Evolutionary conservation across 148 eudicot species (phyloP).

Genomic region (Arbutus unedo): DNA sequence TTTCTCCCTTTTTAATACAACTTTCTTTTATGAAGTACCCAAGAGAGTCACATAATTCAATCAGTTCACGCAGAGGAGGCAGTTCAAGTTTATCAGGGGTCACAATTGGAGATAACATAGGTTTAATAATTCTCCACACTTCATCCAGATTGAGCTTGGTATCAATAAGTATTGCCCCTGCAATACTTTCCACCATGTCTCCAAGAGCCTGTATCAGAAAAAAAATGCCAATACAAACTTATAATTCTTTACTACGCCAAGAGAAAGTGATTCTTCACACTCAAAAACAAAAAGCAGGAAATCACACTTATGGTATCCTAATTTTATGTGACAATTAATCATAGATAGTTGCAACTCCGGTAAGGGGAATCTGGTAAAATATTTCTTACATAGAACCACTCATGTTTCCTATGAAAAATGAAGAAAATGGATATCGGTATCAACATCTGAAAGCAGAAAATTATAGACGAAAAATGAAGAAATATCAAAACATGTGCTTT

Average conservation of each 20-base stretch:
- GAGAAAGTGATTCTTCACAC: background rate
- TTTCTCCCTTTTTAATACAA: constrained; percentile 32
- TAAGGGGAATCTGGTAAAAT: background rate
- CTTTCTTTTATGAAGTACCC: constrained; percentile 72
- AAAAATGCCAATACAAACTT: background rate
- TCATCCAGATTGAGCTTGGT: constrained; percentile 69
- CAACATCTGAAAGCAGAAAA: background rate
- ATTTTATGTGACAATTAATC: background rate
- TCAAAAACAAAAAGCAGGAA: background rate
- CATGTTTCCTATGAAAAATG: background rate
- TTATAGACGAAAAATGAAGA: background rate
- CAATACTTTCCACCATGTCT: constrained; percentile 90
- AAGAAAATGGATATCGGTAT: background rate
- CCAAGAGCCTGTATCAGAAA: constrained; percentile 59
- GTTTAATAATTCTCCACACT: constrained; percentile 78
- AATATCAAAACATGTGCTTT: constrained; percentile 1
- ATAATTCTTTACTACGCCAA: constrained; percentile 5
- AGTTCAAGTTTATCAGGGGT: constrained; percentile 90
- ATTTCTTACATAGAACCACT: background rate
- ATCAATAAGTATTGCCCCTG: constrained; percentile 83
- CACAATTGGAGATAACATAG: constrained; percentile 81
- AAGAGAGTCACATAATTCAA: constrained; percentile 70
- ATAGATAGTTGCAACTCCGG: background rate
- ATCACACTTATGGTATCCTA: background rate
- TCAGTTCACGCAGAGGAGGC: constrained; percentile 74